A percentile compares a stretch with the other conserved stretches of the same genome.
Conservation (phyloP, 139 green algal genomes). For the Auxenochlorella protothecoides region DNA sequence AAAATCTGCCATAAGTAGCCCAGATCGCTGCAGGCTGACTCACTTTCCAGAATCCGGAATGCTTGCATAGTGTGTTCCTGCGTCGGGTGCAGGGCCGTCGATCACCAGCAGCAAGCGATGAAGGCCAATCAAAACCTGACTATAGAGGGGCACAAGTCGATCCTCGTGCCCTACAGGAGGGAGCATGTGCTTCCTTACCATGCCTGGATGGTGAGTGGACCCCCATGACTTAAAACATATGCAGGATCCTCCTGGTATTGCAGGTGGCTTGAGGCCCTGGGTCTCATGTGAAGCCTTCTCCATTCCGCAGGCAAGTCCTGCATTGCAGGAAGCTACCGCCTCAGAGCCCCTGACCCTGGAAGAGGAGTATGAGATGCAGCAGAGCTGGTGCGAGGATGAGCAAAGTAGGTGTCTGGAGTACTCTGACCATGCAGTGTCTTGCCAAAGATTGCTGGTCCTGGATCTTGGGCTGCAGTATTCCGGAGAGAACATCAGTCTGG, state of each 20-base stretch:
- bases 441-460: neutral
- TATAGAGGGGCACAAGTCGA: conserved; percentile 28
- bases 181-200: conserved; percentile 67
- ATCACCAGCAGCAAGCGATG: conserved; percentile 28
- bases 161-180: conserved; percentile 62
- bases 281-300: neutral
- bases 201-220: conserved; percentile 32
- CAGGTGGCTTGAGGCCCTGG: neutral
- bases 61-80: neutral
- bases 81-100: neutral
- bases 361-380: conserved; percentile 77
- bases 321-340: conserved; percentile 57
- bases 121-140: conserved; percentile 45
- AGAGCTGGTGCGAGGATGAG: conserved; percentile 52
- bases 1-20: neutral
- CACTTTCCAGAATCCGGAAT: too few species aligned
- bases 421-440: neutral
- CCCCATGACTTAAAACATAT: too few species aligned
- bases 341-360: conserved; percentile 55
- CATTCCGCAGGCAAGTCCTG: conserved; percentile 31
- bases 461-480: neutral
- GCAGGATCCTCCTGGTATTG: neutral
- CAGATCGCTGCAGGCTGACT: too few species aligned
- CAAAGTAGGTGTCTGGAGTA: conserved; percentile 36
- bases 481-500: neutral